Evolutionary conservation across 2,329 filamentous ascomycete species (phyloP).

Genomic region (Colletotrichum euphorbiae): DNA sequence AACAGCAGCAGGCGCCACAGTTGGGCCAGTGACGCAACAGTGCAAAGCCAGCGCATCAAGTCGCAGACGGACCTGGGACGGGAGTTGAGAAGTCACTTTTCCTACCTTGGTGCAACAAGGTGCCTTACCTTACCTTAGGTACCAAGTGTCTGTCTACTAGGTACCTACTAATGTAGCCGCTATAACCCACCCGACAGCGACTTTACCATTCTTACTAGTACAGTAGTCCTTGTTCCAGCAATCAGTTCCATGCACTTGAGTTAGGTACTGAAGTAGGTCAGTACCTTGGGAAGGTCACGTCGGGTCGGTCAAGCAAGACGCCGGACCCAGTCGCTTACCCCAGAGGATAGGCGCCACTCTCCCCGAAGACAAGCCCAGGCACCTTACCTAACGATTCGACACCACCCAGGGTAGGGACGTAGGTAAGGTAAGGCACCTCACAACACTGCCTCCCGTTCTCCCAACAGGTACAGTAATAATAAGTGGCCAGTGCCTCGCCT

Average conservation of each 20-base stretch:
- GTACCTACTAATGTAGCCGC: too few relatives aligned
- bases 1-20: not conserved
- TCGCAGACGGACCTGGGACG: too few relatives aligned
- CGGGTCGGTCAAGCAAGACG: constrained; percentile 29
- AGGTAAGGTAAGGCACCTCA: not conserved
- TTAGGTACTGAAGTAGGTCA: too few relatives aligned
- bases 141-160: too few relatives aligned
- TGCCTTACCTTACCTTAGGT: too few relatives aligned
- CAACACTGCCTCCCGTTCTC: constrained; percentile 12
- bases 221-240: constrained; percentile 1
- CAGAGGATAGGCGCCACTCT: constrained; percentile 31
- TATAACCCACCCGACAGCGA: too few relatives aligned
- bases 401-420: not conserved
- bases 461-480: constrained; percentile 30
- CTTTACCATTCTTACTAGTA: too few relatives aligned
- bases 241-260: not conserved
- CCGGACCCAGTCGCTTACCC: constrained; percentile 34
- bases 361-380: constrained; percentile 2
- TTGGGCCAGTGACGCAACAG: constrained; percentile 21
- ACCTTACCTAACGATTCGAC: constrained; percentile 23
- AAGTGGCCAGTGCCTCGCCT: constrained; percentile 27
- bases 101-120: too few relatives aligned
- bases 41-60: not conserved
- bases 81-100: too few relatives aligned
- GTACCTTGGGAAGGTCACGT: not conserved